These are phyloP conservation scores for Xylariaceae sp. DNA, from an alignment of 2,329 filamentous ascomycete species.

Conservation along the genomic window DNA sequence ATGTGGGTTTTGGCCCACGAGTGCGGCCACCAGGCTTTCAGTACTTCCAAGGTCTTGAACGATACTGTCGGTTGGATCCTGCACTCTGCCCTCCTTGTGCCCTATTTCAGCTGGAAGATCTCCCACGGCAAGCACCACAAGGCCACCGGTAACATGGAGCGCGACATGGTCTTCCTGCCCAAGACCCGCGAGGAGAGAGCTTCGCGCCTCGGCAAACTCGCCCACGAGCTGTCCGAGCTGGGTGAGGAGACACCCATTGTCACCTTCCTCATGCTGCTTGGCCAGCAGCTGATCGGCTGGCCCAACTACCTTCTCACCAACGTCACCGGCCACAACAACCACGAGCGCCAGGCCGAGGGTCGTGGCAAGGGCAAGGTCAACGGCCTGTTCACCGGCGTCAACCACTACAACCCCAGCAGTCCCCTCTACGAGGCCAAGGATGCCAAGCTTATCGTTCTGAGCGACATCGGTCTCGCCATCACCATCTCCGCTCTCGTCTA, in stretches of 20 bases:
- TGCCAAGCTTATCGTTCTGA: constrained; percentile 77
- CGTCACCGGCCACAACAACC: constrained; percentile 93
- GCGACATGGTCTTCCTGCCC: constrained; percentile 99
- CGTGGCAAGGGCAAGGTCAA: constrained; percentile 91
- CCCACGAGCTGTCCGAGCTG: constrained; percentile 81
- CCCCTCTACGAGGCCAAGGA: constrained; percentile 91
- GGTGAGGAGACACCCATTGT: constrained; percentile 90
- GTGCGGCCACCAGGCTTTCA: constrained; percentile 96
- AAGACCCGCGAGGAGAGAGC: constrained; percentile 81
- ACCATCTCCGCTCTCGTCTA: constrained; percentile 57
- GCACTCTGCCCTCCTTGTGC: constrained; percentile 83
- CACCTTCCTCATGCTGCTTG: constrained; percentile 67
- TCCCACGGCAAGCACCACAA: constrained; percentile 99
- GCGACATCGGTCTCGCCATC: constrained; percentile 74
- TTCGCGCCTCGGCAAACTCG: constrained; percentile 63
- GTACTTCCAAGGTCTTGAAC: constrained; percentile 83
- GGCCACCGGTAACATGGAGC: constrained; percentile 92
- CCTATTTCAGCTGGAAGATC: constrained; percentile 99
- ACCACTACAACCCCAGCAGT: constrained; percentile 87
- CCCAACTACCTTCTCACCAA: constrained; percentile 86
- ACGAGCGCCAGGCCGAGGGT: constrained; percentile 85
- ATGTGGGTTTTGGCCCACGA: constrained; percentile 97
- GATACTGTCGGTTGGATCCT: constrained; percentile 88
- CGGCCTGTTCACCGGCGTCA: constrained; percentile 73
- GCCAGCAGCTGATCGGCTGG: constrained; percentile 90